Conservation (phyloP, 352 stramenopile species). For the Phytopythium ostracodes region DNA sequence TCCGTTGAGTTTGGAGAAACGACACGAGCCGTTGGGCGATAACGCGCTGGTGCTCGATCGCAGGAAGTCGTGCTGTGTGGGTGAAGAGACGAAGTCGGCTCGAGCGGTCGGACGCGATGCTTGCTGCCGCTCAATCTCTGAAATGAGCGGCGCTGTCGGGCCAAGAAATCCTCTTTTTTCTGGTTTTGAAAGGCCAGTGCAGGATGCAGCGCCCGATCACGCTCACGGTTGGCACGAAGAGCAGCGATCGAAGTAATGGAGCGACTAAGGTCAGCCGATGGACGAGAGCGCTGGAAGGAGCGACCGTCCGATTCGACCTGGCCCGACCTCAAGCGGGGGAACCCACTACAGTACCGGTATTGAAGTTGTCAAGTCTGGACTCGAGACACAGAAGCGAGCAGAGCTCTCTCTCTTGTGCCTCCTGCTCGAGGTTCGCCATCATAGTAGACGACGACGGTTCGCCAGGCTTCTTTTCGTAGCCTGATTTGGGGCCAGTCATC, state of each 20-base stretch:
- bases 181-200: conserved; percentile 5
- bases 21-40: background rate
- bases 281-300: conserved; percentile 1
- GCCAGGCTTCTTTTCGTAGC: background rate
- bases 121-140: conserved; percentile 1
- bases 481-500: background rate
- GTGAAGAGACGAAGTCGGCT: background rate
- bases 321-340: background rate
- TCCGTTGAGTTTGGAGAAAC: conserved; percentile 4
- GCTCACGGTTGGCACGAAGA: background rate
- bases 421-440: background rate
- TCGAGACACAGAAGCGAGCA: background rate
- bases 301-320: background rate
- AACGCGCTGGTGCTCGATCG: background rate
- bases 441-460: background rate
- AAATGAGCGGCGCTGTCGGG: conserved; percentile 8
- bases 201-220: background rate
- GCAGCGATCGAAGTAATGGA: background rate
- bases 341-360: background rate
- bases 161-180: conserved; percentile 1
- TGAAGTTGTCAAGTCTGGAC: background rate
- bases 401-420: background rate
- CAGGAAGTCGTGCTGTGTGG: background rate
- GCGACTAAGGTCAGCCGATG: background rate
- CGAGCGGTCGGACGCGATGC: conserved; percentile 1